Base-by-base conservation (phyloP, 495 filamentous ascomycete genomes). In the Hyaloscypha finlandica region DNA sequence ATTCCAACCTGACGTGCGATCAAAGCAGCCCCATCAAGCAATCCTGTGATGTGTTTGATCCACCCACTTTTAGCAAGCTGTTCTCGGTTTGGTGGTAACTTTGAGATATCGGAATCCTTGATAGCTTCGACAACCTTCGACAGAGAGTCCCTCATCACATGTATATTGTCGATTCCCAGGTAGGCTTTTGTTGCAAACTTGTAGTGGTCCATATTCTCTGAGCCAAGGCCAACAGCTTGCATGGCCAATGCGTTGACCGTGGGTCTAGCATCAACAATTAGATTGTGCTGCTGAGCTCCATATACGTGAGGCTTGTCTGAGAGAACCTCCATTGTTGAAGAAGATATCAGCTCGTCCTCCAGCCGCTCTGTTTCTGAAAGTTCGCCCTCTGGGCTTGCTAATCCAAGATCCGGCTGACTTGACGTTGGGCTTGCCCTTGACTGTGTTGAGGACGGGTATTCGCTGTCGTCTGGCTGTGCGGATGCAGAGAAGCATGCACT, bases 171-270 rank as follows among this genome's bases (percentile, higher is more conserved):
- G 73, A 99, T 99, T 55, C 94, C 94, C n/a, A 99, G 83, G 71
- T 95, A 97, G 0, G 89, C 91, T 74, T 97, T 97, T 51, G 91
- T 92, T 33, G 92, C 92, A 72, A 92, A 93, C 59, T 88, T 90
- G 76, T 99, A 99, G 75, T 97, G 91, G 60, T 97, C 93, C 92
- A 98, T 97, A 70, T 97, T 97, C 75, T 99, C 95, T 0, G 93
- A 97, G 4, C 95, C 95, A 71, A 93, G 87, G 2, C 95, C 95
- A 69, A 95, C 89, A 9, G 92, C 92, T 77, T 97, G 93, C 92
- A 97, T 99, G 14, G 93, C 94, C 64, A 91, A 87, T 1, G 96
- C 96, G 78, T 99, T 99, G 66, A 99, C 90, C 0, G 91, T 95
- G 8, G 95, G 95, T 19, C 95, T 88, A 20, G 95, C 95, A 84